Base-by-base conservation (phyloP, 176 grass and related monocot genomes). In the Ananas comosus region DNA sequence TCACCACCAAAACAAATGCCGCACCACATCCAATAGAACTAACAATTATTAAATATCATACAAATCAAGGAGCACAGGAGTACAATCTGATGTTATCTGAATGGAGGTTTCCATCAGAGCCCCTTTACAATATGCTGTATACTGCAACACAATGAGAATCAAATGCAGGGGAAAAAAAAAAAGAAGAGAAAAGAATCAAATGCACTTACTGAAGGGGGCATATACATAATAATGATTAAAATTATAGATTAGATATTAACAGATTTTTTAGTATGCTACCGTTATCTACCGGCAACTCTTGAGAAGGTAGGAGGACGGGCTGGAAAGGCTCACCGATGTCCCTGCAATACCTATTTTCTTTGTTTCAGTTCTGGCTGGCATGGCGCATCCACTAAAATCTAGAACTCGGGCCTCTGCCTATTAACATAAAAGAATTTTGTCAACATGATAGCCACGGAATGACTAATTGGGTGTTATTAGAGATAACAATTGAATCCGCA, bases 311-410 rank as follows among this genome's bases (percentile, higher is more conserved):
- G 92, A 88, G 50, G 88, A 75, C 64, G 76, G 79, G 27, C 85
- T 87, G 18, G 79, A 77, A n/a, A 85, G 76, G 75, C 74, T 83
- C 17, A 80, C 19, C 18, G 83, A 82, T 72, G 72, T 74, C 22
- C 76, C 70, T 48, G 66, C 51, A 48, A 13, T 78, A 27, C 76
- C 59, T 49, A 79, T 19, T 11, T 71, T 56, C 13, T 66, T 80
- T 23, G 69, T 83, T 72, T 78, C 76, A 72, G 77, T 68, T 70
- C 73, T 80, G 13, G 75, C 83, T 70, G 88, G 92, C 4, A 85
- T 84, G 57, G 72, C 28, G 33, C 83, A 96, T 57, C 82, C 92
- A 12, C 81, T 88, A 53, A 96, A 96, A 82, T 96, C 88, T 63
- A 96, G 88, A 71, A 91, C 79, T 78, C 81, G 61, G 1, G 58